Conservation (phyloP, 148 eudicot genomes). For the Cornus suecica region DNA sequence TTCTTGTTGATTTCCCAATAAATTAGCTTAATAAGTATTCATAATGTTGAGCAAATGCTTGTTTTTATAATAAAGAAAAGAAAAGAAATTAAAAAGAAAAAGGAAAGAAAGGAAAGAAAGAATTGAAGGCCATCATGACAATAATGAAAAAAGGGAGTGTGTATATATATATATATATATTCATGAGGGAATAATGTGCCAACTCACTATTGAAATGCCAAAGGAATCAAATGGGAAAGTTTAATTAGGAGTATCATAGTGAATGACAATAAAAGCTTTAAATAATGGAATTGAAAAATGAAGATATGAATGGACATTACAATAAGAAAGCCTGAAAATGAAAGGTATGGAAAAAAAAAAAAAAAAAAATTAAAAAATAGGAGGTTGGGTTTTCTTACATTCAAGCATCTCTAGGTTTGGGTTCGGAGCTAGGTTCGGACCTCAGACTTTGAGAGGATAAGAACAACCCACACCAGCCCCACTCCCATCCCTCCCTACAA, state of each 20-base stretch:
- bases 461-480: conserved; percentile 20
- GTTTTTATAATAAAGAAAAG: not conserved
- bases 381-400: conserved; percentile 45
- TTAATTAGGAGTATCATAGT: not conserved
- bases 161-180: no score
- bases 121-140: conserved; percentile 12
- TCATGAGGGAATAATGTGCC: conserved; percentile 10
- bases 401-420: conserved; percentile 38
- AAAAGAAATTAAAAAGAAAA: not conserved
- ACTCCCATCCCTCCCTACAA: not conserved
- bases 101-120: not conserved
- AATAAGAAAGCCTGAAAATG: conserved; percentile 10
- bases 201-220: conserved; percentile 4
- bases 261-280: conserved; percentile 10
- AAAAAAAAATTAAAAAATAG: conserved; percentile 17
- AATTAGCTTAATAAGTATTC: no score
- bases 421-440: conserved; percentile 31
- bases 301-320: not conserved
- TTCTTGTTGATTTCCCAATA: no score
- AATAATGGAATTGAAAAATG: not conserved
- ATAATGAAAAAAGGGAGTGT: conserved; percentile 9
- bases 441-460: conserved; percentile 28
- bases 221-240: conserved; percentile 9
- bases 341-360: conserved; percentile 13
- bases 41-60: no score